These are phyloP conservation scores for Barnettozyma botsteinii DNA, from an alignment of 805 yeast genomes.

Conservation along the genomic window DNA sequence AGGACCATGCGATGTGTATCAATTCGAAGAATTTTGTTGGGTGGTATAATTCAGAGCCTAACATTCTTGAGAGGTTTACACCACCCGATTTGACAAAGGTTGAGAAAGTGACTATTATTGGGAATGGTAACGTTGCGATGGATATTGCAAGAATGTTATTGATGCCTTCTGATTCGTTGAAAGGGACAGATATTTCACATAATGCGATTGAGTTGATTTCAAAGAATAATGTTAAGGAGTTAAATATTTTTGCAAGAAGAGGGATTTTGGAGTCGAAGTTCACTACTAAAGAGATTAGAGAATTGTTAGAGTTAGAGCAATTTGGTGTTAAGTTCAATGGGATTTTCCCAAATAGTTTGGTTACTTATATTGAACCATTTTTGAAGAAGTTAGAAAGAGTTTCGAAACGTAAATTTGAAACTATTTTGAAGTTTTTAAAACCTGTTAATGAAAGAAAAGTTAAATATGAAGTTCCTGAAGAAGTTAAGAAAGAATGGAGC, in stretches of 20 bases:
- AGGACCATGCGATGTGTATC: constrained; percentile 53
- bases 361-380: constrained; percentile 21
- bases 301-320: constrained; percentile 57
- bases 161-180: constrained; percentile 50
- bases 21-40: constrained; percentile 85
- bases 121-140: constrained; percentile 94
- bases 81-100: constrained; percentile 55
- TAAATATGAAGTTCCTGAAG: constrained; percentile 17
- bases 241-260: constrained; percentile 77
- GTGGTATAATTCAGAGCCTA: constrained; percentile 94
- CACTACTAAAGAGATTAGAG: constrained; percentile 88
- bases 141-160: constrained; percentile 81
- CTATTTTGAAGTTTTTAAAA: constrained; percentile 47
- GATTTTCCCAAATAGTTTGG: constrained; percentile 28
- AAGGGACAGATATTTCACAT: constrained; percentile 64
- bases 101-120: constrained; percentile 72
- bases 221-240: constrained; percentile 50
- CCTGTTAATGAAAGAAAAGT: constrained; percentile 26
- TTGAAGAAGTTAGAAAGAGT: constrained; percentile 36
- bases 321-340: constrained; percentile 45
- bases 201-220: constrained; percentile 51
- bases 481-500: constrained; percentile 41
- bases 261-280: constrained; percentile 84
- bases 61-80: constrained; percentile 30
- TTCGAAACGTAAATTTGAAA: constrained; percentile 58